Conservation (phyloP, 139 green algal species). For the Haematococcus sp. region DNA sequence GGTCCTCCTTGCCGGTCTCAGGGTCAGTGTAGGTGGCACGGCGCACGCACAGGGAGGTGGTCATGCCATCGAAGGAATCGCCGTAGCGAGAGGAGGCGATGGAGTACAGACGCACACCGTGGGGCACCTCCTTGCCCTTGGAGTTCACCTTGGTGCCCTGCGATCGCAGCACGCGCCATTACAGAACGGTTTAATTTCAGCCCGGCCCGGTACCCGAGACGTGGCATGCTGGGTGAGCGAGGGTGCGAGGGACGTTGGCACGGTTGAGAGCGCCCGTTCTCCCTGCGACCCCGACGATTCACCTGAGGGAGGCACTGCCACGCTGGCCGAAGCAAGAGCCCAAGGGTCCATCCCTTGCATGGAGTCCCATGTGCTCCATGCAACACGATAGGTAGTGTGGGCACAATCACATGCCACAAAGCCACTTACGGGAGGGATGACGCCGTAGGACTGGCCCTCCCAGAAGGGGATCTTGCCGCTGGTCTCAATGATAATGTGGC, state of each 20-base stretch:
- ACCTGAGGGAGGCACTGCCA: no score
- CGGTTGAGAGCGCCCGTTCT: no score
- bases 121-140: conserved; percentile 93
- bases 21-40: conserved; percentile 88
- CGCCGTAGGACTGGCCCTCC: conserved; percentile 97
- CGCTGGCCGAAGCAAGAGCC: no score
- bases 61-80: conserved; percentile 94
- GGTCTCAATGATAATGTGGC: conserved; percentile 97
- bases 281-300: no score
- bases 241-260: no score
- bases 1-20: conserved; percentile 89
- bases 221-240: no score
- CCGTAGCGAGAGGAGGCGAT: conserved; percentile 96
- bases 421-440: conserved; percentile 87
- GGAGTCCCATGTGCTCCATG: background rate
- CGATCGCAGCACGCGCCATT: background rate
- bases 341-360: no score
- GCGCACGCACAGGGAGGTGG: conserved; percentile 94
- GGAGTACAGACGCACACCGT: conserved; percentile 97
- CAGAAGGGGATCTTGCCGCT: conserved; percentile 94
- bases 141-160: conserved; percentile 93
- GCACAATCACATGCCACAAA: background rate
- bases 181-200: no score
- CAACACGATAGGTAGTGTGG: background rate
- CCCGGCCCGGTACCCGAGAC: no score